Evolutionary conservation across 1,139 yeast species (phyloP).

Genomic region (Candida sojae): DNA sequence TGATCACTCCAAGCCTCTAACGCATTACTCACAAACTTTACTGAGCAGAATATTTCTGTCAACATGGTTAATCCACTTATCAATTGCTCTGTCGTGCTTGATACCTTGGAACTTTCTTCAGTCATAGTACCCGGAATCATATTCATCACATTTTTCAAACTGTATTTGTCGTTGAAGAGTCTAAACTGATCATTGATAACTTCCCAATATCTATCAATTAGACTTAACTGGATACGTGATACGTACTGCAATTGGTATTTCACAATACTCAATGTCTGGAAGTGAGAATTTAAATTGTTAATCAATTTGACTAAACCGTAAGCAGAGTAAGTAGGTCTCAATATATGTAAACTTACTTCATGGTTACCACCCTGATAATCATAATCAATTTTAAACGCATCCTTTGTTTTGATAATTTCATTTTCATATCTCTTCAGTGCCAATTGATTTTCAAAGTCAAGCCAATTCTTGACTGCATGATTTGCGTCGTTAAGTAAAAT

Average conservation of each 20-base stretch:
- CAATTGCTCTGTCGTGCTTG: slow-evolving; percentile 15
- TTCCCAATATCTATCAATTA: slow-evolving; percentile 62
- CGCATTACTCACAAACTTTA: slow-evolving; percentile 50
- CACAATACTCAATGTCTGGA: slow-evolving; percentile 55
- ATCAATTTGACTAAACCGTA: slow-evolving; percentile 61
- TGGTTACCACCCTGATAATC: slow-evolving; percentile 48
- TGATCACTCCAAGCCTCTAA: slow-evolving; percentile 68
- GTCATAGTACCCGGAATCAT: slow-evolving; percentile 38
- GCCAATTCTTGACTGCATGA: slow-evolving; percentile 53
- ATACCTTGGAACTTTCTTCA: not conserved
- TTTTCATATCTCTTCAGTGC: slow-evolving; percentile 56
- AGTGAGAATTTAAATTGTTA: slow-evolving; percentile 67
- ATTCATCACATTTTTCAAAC: slow-evolving; percentile 35
- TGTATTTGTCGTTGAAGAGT: slow-evolving; percentile 48
- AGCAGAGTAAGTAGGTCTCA: slow-evolving; percentile 70
- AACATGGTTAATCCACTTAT: slow-evolving; percentile 53
- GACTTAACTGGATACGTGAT: slow-evolving; percentile 65
- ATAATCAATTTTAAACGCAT: slow-evolving; percentile 63
- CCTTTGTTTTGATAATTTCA: slow-evolving; percentile 53
- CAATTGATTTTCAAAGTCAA: slow-evolving; percentile 59
- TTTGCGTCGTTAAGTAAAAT: slow-evolving; percentile 44
- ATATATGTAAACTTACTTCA: slow-evolving; percentile 26
- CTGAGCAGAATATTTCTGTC: slow-evolving; percentile 63
- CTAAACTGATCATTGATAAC: slow-evolving; percentile 48
- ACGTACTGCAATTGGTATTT: slow-evolving; percentile 70